Base-by-base conservation (phyloP, 2,329 filamentous ascomycete genomes). In the Calonectria pteridis region DNA sequence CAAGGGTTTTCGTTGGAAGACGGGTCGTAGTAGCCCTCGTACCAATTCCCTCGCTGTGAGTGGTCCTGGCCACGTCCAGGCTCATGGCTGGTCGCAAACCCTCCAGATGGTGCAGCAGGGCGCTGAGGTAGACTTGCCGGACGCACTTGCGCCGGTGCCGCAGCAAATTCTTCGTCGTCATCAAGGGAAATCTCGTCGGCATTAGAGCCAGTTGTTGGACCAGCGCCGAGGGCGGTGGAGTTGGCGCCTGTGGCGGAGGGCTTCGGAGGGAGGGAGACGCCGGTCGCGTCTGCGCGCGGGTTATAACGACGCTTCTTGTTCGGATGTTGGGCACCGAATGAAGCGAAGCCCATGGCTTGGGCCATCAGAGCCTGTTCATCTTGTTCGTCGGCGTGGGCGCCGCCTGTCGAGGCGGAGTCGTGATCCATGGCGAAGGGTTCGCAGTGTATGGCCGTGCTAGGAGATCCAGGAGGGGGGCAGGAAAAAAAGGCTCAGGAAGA, bases 1-100 rank as follows among this genome's bases (percentile, higher is more conserved):
- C 94, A 96, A 0, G 94, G 94, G 81, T 96, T 94, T 81, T 92
- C 88, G 77, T 94, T 91, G 74, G 93, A 94, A 72, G 87, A 89
- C 0, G 90, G 89, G 72, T 94, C 90, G 82, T 95, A 95, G 82
- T 94, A 94, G 43, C 88, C 91, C 49, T 88, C 85, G 83, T 93
- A 94, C 86, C 93, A 94, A 1, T 84, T 84, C 72, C 85, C 72
- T 49, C 43, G 69, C 18, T 71, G 35, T 11, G 68, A 43, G 31
- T 66, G 59, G 23, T 77, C 71, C 49, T 79, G 78, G 11, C 59
- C 74, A 5, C 67, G 74, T 13, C 49, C 73, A 29, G 74, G 43
- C 23, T 73, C 72, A 6, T 69, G 58, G 65, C 53, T 63, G 50
- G 53, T 76, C 68, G 65, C 58, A 40, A 59, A 68, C 4, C 49